Percentiles rank a stretch among this genome's conserved stretches.
Conservation (phyloP, 768 basidiomycete genomes). For the Rhizopogon rudus region DNA sequence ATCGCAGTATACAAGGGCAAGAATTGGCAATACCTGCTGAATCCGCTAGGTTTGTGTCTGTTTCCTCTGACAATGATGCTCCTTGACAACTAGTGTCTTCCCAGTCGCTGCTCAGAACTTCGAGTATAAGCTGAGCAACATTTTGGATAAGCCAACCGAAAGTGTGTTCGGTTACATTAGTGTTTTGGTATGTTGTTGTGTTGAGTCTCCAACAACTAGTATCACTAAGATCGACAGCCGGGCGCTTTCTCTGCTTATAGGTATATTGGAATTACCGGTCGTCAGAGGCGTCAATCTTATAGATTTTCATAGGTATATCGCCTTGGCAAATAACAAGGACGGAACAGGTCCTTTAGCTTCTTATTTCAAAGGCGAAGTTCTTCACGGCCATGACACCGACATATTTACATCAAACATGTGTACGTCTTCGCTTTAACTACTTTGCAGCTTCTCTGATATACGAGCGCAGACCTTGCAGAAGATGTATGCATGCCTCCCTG, state of each 20-base stretch:
- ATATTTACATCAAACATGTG: constrained; percentile 98
- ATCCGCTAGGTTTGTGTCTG: constrained; percentile 66
- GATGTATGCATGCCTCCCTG: constrained; percentile 47
- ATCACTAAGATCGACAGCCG: constrained; percentile 41
- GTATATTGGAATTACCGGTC: constrained; percentile 20
- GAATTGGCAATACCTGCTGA: constrained; percentile 75
- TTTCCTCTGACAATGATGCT: not conserved
- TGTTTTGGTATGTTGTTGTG: constrained; percentile 56
- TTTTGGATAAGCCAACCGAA: constrained; percentile 87
- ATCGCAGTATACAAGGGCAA: constrained; percentile 90
- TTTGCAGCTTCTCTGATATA: constrained; percentile 7
- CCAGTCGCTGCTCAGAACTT: constrained; percentile 93
- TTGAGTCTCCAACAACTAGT: constrained; percentile 7
- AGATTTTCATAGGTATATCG: constrained; percentile 58
- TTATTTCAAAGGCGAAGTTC: constrained; percentile 94
- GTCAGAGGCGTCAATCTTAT: not conserved
- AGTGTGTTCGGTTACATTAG: constrained; percentile 95
- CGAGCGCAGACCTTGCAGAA: constrained; percentile 73
- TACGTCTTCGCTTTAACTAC: constrained; percentile 29
- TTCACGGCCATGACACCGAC: constrained; percentile 80
- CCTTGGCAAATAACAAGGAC: constrained; percentile 76
- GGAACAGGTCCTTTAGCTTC: constrained; percentile 89
- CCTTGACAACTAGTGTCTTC: not conserved
- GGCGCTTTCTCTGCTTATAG: constrained; percentile 92
- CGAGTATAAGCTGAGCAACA: constrained; percentile 90